Percentiles rank a stretch among this genome's conserved stretches.
phyloP scores from a whole-genome alignment of 352 stramenopile genomes.

The Globisporangium perplexum region DNA sequence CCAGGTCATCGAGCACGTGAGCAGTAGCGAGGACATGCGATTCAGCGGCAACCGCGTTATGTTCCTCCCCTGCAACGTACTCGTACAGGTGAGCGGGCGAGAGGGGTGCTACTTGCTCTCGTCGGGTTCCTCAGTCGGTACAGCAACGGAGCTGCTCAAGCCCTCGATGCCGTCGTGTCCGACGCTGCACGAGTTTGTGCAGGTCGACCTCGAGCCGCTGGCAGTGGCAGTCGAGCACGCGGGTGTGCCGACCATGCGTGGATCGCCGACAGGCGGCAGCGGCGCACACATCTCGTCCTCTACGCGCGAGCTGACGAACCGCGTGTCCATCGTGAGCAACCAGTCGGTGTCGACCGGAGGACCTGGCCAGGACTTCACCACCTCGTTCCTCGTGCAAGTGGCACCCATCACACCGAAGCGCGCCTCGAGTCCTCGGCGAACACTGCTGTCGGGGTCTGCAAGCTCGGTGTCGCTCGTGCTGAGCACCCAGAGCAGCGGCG shows the following conservation, averaged over 20 bases:
- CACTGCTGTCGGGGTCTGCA: not conserved
- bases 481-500: constrained; percentile 6
- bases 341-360: no score
- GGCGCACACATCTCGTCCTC: constrained; percentile 11
- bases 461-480: constrained; percentile 1
- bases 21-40: constrained; percentile 36
- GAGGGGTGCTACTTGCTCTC: constrained; percentile 39
- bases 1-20: constrained; percentile 42
- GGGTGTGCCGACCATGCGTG: no score
- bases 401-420: constrained; percentile 6
- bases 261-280: constrained; percentile 14
- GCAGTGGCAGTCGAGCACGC: not conserved
- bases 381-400: constrained; percentile 21
- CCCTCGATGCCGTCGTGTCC: constrained; percentile 5
- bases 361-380: constrained; percentile 4
- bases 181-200: constrained; percentile 31
- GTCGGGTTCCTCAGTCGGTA: constrained; percentile 12
- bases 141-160: not conserved
- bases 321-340: not conserved
- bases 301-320: not conserved
- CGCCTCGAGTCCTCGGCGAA: constrained; percentile 8
- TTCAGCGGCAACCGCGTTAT: constrained; percentile 38
- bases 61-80: constrained; percentile 27
- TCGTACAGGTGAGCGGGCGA: constrained; percentile 37
- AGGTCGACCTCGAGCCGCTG: constrained; percentile 26